These are phyloP conservation scores for Ophiocordyceps camponoti-rufipedis DNA, from an alignment of 2,329 filamentous ascomycete species.

Conservation along the genomic window DNA sequence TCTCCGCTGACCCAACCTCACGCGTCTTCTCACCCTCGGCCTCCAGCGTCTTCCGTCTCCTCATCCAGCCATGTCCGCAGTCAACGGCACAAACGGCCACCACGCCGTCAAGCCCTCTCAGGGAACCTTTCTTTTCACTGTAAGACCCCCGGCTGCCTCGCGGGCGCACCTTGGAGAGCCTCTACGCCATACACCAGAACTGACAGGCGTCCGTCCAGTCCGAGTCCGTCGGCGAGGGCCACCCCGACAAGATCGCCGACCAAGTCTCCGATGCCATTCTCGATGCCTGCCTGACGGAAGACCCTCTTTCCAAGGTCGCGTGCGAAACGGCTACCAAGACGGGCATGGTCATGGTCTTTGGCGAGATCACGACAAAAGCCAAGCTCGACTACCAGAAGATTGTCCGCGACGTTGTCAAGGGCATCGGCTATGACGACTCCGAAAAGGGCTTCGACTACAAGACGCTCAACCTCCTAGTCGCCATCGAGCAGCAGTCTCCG, in stretches of 20 bases:
- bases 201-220: constrained; percentile 27
- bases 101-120: constrained; percentile 13
- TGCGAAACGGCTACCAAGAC: constrained; percentile 99
- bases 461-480: constrained; percentile 95
- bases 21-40: background rate
- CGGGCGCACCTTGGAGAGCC: background rate
- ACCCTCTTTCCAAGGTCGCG: constrained; percentile 95
- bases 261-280: constrained; percentile 97
- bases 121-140: constrained; percentile 72
- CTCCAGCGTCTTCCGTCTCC: constrained; percentile 7
- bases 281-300: constrained; percentile 88
- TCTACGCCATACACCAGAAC: constrained; percentile 7
- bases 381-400: constrained; percentile 95
- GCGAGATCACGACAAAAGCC: constrained; percentile 96
- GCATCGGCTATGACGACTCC: constrained; percentile 96
- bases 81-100: constrained; percentile 28
- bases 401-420: constrained; percentile 87
- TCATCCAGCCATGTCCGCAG: constrained; percentile 33
- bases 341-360: constrained; percentile 97
- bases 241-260: constrained; percentile 95
- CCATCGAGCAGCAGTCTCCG: constrained; percentile 97
- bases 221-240: constrained; percentile 77
- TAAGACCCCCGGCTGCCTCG: constrained; percentile 16
- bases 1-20: background rate
- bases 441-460: constrained; percentile 99